Conservation (phyloP, 768 basidiomycete species). For the Podaxis carcinomalis region DNA sequence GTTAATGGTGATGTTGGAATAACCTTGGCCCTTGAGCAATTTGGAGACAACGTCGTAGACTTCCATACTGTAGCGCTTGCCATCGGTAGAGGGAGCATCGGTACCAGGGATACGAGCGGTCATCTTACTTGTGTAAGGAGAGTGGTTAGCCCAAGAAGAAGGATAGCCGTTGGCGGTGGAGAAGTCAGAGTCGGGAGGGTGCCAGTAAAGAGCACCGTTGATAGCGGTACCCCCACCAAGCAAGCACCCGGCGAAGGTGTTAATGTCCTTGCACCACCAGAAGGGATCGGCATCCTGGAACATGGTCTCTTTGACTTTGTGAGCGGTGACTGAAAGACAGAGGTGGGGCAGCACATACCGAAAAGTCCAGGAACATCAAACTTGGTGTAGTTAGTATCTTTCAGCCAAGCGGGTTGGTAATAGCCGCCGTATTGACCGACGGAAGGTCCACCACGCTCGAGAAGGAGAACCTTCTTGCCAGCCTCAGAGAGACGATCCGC, state of each 20-base stretch:
- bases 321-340: neutral
- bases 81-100: slow-evolving; percentile 56
- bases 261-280: slow-evolving; percentile 68
- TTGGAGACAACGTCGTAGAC: slow-evolving; percentile 37
- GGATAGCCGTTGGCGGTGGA: slow-evolving; percentile 49
- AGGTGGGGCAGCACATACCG: slow-evolving; percentile 18
- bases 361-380: slow-evolving; percentile 65
- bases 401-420: slow-evolving; percentile 45
- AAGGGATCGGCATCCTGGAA: slow-evolving; percentile 52
- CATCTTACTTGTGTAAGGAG: slow-evolving; percentile 45
- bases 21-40: slow-evolving; percentile 46
- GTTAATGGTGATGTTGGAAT: slow-evolving; percentile 51
- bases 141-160: slow-evolving; percentile 46
- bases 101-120: slow-evolving; percentile 50
- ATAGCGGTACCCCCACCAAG: slow-evolving; percentile 61
- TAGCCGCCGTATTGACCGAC: slow-evolving; percentile 55
- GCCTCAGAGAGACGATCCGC: slow-evolving; percentile 58
- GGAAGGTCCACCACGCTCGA: slow-evolving; percentile 63
- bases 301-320: slow-evolving; percentile 42
- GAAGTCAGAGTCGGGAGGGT: slow-evolving; percentile 49
- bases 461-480: slow-evolving; percentile 57
- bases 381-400: slow-evolving; percentile 33
- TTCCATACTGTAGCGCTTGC: slow-evolving; percentile 53
- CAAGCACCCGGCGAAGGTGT: slow-evolving; percentile 59
- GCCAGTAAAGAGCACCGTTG: slow-evolving; percentile 62